Evolutionary conservation across 345 rosid species (phyloP).

Genomic region (Eucalyptus cloeziana): DNA sequence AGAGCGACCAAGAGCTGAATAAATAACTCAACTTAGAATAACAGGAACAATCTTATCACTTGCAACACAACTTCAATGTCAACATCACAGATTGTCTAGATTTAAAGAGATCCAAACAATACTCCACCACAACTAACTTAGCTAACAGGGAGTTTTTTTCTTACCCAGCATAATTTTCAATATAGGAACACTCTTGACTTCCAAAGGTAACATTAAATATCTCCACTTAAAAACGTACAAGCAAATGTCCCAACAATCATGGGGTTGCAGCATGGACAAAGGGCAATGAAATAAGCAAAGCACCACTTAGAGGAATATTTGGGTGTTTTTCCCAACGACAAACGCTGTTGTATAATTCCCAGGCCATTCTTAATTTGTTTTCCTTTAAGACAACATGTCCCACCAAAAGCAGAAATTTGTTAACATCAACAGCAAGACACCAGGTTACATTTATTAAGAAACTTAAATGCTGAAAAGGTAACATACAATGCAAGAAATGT

Average conservation of each 20-base stretch:
- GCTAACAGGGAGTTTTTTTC: background rate
- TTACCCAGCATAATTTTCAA: background rate
- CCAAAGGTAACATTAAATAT: background rate
- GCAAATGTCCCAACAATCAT: background rate
- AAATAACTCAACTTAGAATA: background rate
- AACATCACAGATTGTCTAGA: background rate
- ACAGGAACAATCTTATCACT: background rate
- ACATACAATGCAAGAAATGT: background rate
- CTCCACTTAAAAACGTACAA: background rate
- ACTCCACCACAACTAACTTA: background rate
- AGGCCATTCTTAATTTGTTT: background rate
- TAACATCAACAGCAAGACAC: background rate
- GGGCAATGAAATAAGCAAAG: background rate
- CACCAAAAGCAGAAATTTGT: background rate
- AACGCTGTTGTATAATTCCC: background rate
- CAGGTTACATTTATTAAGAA: background rate
- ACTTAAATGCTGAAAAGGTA: background rate
- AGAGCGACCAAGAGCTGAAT: constrained; percentile 73
- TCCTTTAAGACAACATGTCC: background rate
- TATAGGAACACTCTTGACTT: background rate
- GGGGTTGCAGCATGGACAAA: background rate
- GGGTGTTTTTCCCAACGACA: background rate
- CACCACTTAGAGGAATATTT: background rate
- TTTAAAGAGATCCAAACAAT: background rate
- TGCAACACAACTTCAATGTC: background rate